Conservation (phyloP, 805 yeast genomes). For the Starmerella khaoyaiensis region DNA sequence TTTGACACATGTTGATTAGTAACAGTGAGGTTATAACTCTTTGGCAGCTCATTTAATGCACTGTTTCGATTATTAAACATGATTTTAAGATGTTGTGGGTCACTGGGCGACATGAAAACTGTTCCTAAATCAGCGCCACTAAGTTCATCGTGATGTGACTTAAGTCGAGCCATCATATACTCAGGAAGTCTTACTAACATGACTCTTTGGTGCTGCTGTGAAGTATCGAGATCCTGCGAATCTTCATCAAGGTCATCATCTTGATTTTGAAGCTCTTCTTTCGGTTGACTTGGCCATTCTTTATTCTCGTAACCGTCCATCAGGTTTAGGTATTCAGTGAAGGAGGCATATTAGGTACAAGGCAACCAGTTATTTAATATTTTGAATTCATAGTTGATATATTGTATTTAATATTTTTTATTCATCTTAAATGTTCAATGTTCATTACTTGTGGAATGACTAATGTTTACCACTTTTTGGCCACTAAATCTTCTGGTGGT, state of each 20-base stretch:
- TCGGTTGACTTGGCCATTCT: constrained; percentile 19
- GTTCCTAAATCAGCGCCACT: constrained; percentile 67
- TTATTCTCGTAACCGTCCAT: background rate
- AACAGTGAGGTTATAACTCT: constrained; percentile 67
- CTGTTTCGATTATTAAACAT: constrained; percentile 28
- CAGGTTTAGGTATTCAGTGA: too few relatives aligned
- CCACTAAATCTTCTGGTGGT: constrained; percentile 66
- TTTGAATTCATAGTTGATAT: too few relatives aligned
- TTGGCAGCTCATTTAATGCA: constrained; percentile 53
- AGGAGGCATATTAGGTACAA: too few relatives aligned
- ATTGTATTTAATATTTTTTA: too few relatives aligned
- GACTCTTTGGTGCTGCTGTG: constrained; percentile 52
- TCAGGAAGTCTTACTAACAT: constrained; percentile 91
- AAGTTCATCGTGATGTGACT: constrained; percentile 39
- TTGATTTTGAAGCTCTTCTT: constrained; percentile 21
- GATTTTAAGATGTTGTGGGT: constrained; percentile 27
- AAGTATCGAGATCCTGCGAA: constrained; percentile 62
- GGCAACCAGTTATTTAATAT: too few relatives aligned
- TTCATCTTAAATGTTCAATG: too few relatives aligned
- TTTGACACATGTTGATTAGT: constrained; percentile 71
- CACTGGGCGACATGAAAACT: constrained; percentile 46
- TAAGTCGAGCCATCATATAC: constrained; percentile 73
- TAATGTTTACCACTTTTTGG: constrained; percentile 33
- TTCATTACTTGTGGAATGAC: too few relatives aligned
- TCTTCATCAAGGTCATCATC: constrained; percentile 41